Evolutionary conservation across 192 early-diverging fungal species (phyloP).

Genomic region (Allomyces macrogynus): DNA sequence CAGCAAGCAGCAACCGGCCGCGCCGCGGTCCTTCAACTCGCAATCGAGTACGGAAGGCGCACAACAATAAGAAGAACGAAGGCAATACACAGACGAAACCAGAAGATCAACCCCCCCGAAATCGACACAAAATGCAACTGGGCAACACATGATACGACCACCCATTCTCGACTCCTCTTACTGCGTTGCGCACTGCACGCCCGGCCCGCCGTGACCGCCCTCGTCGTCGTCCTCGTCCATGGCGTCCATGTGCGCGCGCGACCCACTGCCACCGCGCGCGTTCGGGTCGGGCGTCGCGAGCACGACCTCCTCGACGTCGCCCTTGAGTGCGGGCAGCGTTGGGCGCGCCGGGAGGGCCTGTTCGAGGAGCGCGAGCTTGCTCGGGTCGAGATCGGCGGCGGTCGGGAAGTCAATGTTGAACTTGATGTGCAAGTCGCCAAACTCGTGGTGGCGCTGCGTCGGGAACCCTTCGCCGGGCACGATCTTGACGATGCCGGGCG

Average conservation of each 20-base stretch:
- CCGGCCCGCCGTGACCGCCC: constrained; percentile 35
- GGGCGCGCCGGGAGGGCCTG: constrained; percentile 58
- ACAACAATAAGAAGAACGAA: no score
- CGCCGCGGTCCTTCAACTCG: no score
- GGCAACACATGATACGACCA: no score
- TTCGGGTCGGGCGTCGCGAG: constrained; percentile 52
- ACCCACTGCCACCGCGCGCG: constrained; percentile 40
- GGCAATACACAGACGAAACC: no score
- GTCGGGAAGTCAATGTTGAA: constrained; percentile 86
- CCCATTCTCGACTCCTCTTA: constrained; percentile 22
- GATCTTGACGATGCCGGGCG: constrained; percentile 74
- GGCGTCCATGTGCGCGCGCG: constrained; percentile 32
- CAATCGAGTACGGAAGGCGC: no score
- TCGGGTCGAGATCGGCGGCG: constrained; percentile 49
- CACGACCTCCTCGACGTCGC: constrained; percentile 61
- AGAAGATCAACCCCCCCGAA: no score
- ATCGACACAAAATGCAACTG: no score
- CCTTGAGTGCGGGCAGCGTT: constrained; percentile 22
- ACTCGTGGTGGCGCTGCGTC: constrained; percentile 62
- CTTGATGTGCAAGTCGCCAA: constrained; percentile 79
- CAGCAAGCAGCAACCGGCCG: no score
- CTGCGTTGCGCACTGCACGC: constrained; percentile 93
- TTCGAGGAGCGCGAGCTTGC: constrained; percentile 55
- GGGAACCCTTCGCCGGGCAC: constrained; percentile 92
- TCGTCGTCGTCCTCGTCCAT: constrained; percentile 53